phyloP scores from a whole-genome alignment of 2,329 filamentous ascomycete genomes.

The Epicoccum sorghinum region DNA sequence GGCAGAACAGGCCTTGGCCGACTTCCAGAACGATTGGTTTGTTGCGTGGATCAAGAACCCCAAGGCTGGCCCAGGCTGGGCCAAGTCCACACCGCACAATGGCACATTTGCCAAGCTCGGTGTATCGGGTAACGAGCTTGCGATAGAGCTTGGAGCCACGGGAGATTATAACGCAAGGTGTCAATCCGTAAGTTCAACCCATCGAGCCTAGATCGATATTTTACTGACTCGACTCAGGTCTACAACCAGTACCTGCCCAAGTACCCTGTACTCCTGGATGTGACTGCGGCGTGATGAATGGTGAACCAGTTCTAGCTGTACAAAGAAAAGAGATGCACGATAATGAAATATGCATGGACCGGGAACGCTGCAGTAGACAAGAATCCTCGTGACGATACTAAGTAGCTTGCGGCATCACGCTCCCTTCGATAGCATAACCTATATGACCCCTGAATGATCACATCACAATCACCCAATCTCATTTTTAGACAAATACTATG shows the following conservation, averaged over 20 bases:
- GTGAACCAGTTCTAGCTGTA: neutral
- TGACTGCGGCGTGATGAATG: neutral
- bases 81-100: conserved; percentile 36
- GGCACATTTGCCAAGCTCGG: conserved; percentile 44
- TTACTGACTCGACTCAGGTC: conserved; percentile 3
- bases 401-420: no score
- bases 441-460: no score
- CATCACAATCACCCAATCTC: no score
- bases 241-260: conserved; percentile 31
- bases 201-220: neutral
- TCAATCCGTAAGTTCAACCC: conserved; percentile 30
- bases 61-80: conserved; percentile 51
- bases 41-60: conserved; percentile 55
- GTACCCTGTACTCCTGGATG: conserved; percentile 30
- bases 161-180: conserved; percentile 45
- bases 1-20: conserved; percentile 50
- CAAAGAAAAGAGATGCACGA: no score
- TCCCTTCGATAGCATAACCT: no score
- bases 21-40: conserved; percentile 53
- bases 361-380: no score
- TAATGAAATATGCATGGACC: neutral
- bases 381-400: no score
- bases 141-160: conserved; percentile 34
- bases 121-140: conserved; percentile 44
- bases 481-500: no score